These are phyloP conservation scores for Colletotrichum siamense DNA, from an alignment of 2,329 filamentous ascomycete genomes.

Conservation along the genomic window DNA sequence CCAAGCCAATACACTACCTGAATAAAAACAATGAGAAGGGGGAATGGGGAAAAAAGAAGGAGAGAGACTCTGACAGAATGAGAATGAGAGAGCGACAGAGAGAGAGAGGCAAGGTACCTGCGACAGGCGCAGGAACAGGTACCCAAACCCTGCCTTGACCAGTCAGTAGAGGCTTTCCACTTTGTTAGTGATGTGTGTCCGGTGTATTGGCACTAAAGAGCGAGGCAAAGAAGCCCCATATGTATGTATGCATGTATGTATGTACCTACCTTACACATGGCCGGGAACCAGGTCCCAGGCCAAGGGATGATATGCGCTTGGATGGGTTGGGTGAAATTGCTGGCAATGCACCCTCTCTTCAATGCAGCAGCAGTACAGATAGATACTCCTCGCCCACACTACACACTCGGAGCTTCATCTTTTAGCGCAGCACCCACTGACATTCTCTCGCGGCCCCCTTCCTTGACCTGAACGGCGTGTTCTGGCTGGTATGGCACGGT, in stretches of 20 bases:
- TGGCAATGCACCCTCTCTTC: constrained; percentile 11
- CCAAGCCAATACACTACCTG: neutral
- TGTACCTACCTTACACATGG: neutral
- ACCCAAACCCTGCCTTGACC: neutral
- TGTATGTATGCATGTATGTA: neutral
- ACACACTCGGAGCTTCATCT: constrained; percentile 14
- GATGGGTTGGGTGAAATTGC: constrained; percentile 23
- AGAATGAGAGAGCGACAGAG: neutral
- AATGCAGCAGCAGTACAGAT: neutral
- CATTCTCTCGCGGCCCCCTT: constrained; percentile 3
- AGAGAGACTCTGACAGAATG: neutral
- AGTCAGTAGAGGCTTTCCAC: neutral
- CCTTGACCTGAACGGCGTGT: neutral
- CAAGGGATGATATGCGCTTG: constrained; percentile 13
- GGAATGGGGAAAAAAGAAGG: neutral
- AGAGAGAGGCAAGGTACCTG: neutral
- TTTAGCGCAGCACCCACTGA: constrained; percentile 10
- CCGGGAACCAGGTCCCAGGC: constrained; percentile 2
- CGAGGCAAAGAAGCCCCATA: neutral
- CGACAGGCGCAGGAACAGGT: neutral
- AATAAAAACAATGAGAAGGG: neutral
- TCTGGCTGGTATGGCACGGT: neutral
- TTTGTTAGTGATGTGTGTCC: neutral
- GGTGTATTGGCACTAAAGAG: neutral
- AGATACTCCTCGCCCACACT: constrained; percentile 8